Base-by-base conservation (phyloP, 441 rosid species). In the Arabidopsis lyrata region DNA sequence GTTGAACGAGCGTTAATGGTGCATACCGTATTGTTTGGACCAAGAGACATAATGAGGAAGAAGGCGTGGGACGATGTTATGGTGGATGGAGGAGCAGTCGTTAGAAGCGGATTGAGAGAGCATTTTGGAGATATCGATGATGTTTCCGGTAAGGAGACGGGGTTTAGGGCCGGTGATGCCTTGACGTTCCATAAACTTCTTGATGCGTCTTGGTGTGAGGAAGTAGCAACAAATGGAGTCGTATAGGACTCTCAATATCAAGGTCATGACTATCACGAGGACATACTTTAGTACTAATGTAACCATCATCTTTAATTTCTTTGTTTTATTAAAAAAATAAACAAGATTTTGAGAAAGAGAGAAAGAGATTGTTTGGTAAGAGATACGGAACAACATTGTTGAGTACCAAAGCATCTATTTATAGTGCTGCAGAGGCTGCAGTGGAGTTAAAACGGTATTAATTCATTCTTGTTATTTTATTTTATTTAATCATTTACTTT, bases 161-260 rank as follows among this genome's bases (percentile, higher is more conserved):
- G 97, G 93, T 29, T 78, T 78, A 5, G 99, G 99, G 50, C 99
- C 99, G 80, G 80, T 85, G 77, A 95, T 91, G 2, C 96, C 99
- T 87, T 95, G 99, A 81, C 78, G 83, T 59, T 74, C 88, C 97
- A 95, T 90, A 5, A 81, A 65, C 45, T 80, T 88, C 61, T 72
- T 84, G 83, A 95, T 92, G 68, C 93, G 93, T 76, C 86, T 86
- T 8, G 97, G 99, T 13, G 76, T 87, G 47, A 88, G 18, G 72
- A 68, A 85, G 83, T 95, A 92, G 31, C 86, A 90, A 32, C 87
- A 85, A 75, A 88, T 31, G 39, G 87, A 84, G 20, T 82, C 88
- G 55, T 83, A 81, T 20, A 81, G 82, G 73, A 85, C 64, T 77
- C 82, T 89, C 7, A 83, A 1, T 14, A 78, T 27, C 24, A 83